Percentiles rank a stretch among this genome's conserved stretches.
These are phyloP conservation scores for Antrodiella citrinella DNA, from an alignment of 768 basidiomycete genomes.

Conservation along the genomic window DNA sequence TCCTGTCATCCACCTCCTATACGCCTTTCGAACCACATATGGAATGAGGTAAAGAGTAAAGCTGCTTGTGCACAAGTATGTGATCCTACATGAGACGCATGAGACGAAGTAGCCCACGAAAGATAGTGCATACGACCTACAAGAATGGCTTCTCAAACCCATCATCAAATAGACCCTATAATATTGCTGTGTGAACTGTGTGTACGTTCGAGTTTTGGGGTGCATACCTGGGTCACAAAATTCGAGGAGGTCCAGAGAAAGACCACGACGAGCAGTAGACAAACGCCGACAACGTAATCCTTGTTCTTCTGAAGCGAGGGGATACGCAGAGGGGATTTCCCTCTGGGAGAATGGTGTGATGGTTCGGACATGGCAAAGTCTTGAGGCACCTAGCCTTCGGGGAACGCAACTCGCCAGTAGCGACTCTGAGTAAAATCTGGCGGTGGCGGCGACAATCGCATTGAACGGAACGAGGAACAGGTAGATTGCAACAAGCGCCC, in stretches of 20 bases:
- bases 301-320: too few relatives aligned
- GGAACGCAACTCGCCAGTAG: too few relatives aligned
- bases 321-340: too few relatives aligned
- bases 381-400: background rate
- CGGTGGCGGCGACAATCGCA: too few relatives aligned
- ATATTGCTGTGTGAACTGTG: background rate
- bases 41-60: constrained; percentile 81
- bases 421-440: too few relatives aligned
- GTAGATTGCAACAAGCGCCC: too few relatives aligned
- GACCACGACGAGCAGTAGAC: constrained; percentile 66
- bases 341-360: background rate
- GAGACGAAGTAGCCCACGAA: background rate
- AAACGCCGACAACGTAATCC: constrained; percentile 53
- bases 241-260: constrained; percentile 84
- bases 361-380: background rate
- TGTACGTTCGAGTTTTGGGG: background rate
- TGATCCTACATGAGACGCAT: constrained; percentile 43
- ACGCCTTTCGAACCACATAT: constrained; percentile 31
- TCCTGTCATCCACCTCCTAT: constrained; percentile 9
- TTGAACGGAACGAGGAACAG: too few relatives aligned
- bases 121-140: constrained; percentile 30
- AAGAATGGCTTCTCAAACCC: constrained; percentile 90
- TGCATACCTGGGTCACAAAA: constrained; percentile 72
- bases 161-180: constrained; percentile 39
- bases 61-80: constrained; percentile 88